Base-by-base conservation (phyloP, 2,329 filamentous ascomycete species). In the Erysiphe pulchra region DNA sequence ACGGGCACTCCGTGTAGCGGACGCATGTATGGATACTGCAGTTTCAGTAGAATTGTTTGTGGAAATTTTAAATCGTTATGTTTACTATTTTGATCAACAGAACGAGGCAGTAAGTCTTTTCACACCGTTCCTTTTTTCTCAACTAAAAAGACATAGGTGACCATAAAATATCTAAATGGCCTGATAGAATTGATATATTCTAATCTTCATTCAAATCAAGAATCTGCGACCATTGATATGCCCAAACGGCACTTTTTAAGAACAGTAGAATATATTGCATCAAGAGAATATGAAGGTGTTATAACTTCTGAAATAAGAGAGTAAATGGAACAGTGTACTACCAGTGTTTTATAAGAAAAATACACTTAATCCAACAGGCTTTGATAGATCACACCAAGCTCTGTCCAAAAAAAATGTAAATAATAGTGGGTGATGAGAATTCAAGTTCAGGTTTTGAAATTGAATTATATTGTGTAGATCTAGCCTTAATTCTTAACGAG, bases 21-120 rank as follows among this genome's bases (percentile, higher is more conserved):
- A 98, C 62, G 92, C 90, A 7, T 98, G 90, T 65, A 98, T 98
- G 90, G 92, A 98, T 62, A 90, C 86, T 8, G 84, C 85, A 7
- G 85, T 94, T 4, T 94, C 85, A 2, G 90, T 98, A 42, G 92
- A 98, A 63, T 71, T 98, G 43, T 98, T 98, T 62, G 87, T 98
- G 47, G 90, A 98, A 64, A 98, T 98, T 51, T 66, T 98, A 47
- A 94, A 98, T 61, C 77, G 90, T 61, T 98, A 98, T 60, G 86
- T 95, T 45, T 98, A 98, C 62, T 98, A 95, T 66, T 98, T 94
- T 65, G 90, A 98, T 62, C 87, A 98, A 61, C 84, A 93, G 59
- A 98, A 98, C 62, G 90, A 98, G 64, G 86, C 86, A 52, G 90
- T 73, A 61, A 63, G 69, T 61, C 7, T 10, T 48, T 12, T 11